Base-by-base conservation (phyloP, 148 eudicot species). In the Camellia granthamiana region DNA sequence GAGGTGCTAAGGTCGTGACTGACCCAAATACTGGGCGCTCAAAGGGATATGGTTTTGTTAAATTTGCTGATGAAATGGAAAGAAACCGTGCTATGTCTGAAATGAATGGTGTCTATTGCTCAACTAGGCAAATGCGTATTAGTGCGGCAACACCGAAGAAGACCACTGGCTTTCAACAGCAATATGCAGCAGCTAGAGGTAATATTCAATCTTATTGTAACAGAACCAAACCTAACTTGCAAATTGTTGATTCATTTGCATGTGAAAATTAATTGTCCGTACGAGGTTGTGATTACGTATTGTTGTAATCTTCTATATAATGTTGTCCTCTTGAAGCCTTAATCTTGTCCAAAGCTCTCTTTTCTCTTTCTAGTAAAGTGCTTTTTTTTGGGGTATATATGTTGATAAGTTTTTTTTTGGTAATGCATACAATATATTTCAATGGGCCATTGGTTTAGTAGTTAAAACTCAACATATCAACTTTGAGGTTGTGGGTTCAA, bases 141-240 rank as follows among this genome's bases (percentile, higher is more conserved):
- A 93, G 99, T 89, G 97, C 98, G 47, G 99, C 99, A 4, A 94
- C 99, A 41, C 98, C 99, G 30, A 93, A 93, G 84, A 96, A 96
- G 88, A 69, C 92, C 42, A 84, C 94, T 56, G 92, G 88, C 11
- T 79, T 90, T 58, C 98, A 90, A 86, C 98, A 89, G 61, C 94
- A 75, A 47, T 93, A 90, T 91, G 78, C 89, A 54, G 89, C 86
- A 21, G 81, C 90, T 60, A 93, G 92, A 90, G 94, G 99, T 96
- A 86, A 38, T 51, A 43, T 30, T 47, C 54, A 14, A 43, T 74
- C 18, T 44, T 42, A 21, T 58, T 30, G 67, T 78, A 23, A 30
- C 66, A 65, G 54, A 67, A 66, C 16, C 9, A 42, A 74, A 59
- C 38, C 67, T 72, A 18, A 58, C 68, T 76, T 76, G 68, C 78